These are phyloP conservation scores for Prunus mira DNA, from an alignment of 306 rosid genomes.

Conservation along the genomic window DNA sequence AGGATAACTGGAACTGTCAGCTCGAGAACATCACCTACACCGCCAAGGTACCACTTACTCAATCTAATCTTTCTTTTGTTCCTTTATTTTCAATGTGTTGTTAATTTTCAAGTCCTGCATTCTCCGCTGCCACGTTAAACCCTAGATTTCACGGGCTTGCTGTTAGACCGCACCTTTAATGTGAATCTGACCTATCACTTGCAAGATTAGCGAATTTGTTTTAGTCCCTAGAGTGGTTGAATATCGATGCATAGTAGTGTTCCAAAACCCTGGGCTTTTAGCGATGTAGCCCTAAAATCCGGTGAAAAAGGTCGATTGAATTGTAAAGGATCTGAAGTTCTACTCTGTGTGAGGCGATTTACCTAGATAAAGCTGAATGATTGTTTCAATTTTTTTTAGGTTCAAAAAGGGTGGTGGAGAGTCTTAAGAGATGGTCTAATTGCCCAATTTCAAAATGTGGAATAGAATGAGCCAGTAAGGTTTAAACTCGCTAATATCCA, in stretches of 20 bases:
- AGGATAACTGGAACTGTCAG: slow-evolving; percentile 99
- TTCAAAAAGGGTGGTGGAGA: not conserved
- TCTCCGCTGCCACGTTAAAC: not conserved
- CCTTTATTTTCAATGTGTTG: not conserved
- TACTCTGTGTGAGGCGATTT: not conserved
- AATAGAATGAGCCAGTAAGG: not conserved
- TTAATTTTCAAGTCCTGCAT: not conserved
- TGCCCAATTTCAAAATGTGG: not conserved
- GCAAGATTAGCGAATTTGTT: not conserved
- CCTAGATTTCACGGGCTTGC: not conserved
- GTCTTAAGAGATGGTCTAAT: not conserved
- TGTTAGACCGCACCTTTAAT: not conserved
- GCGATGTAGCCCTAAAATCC: not conserved
- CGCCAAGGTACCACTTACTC: slow-evolving; percentile 58
- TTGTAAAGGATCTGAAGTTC: not conserved
- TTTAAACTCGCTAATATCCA: not conserved
- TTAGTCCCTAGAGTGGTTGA: not conserved
- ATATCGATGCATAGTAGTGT: not conserved
- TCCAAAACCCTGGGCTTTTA: not conserved
- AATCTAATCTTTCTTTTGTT: not conserved
- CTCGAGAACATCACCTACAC: slow-evolving; percentile 98
- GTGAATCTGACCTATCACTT: slow-evolving; percentile 6
- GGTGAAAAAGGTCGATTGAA: not conserved
- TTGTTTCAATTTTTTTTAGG: not conserved
- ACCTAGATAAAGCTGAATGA: not conserved